Evolutionary conservation across 2,329 filamentous ascomycete genomes (phyloP).

Genomic region (Hymenoscyphus salicellus): DNA sequence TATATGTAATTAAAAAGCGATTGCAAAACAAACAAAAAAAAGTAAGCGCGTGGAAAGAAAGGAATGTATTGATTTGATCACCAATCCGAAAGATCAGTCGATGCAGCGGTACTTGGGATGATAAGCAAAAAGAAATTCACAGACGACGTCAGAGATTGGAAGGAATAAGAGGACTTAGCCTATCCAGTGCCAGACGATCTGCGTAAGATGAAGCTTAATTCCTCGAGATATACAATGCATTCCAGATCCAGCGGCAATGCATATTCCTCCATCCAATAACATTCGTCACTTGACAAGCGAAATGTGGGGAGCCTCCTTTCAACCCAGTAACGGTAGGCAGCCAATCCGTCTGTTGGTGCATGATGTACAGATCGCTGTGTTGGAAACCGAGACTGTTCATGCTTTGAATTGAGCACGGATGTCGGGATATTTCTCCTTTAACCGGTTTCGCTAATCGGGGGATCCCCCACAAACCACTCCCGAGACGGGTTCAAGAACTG

Average conservation of each 20-base stretch:
- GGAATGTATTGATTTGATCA: constrained; percentile 2
- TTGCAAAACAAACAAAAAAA: not conserved
- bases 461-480: constrained; percentile 2
- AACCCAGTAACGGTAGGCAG: not conserved
- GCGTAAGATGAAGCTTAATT: constrained; percentile 1
- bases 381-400: constrained; percentile 10
- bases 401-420: constrained; percentile 8
- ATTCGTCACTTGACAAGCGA: not conserved
- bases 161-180: not conserved
- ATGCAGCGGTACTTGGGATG: not conserved
- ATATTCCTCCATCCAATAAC: not conserved
- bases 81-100: not conserved
- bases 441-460: constrained; percentile 13
- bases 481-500: constrained; percentile 8
- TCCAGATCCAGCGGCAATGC: not conserved
- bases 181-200: constrained; percentile 5
- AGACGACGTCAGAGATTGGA: not conserved
- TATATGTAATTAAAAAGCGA: not conserved
- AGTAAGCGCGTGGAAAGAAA: not conserved
- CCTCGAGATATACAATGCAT: constrained; percentile 4
- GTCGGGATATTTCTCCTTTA: constrained; percentile 1
- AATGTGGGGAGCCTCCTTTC: not conserved
- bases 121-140: not conserved
- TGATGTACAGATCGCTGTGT: not conserved
- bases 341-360: constrained; percentile 7